phyloP scores from a whole-genome alignment of 2,329 filamentous ascomycete species.

The Cyphellophora europaea region DNA sequence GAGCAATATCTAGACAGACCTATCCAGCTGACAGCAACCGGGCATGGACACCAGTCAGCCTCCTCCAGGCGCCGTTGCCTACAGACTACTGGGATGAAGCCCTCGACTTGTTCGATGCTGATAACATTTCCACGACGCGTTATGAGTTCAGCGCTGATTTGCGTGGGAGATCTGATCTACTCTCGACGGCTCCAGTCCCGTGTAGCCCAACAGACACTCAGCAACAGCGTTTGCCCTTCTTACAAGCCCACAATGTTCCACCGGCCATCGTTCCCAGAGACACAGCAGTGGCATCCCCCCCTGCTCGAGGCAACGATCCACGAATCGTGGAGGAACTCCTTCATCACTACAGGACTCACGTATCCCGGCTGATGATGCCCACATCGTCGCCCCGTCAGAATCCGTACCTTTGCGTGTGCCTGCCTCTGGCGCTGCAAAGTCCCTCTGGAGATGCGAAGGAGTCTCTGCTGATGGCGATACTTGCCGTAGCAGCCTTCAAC shows the following conservation, averaged over 20 bases:
- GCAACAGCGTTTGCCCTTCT: not conserved
- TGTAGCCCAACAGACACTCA: too few relatives aligned
- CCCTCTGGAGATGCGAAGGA: constrained; percentile 1
- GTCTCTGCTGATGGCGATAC: constrained; percentile 3
- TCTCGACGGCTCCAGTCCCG: too few relatives aligned
- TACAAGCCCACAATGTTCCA: not conserved
- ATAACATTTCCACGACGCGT: too few relatives aligned
- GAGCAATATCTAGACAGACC: not conserved
- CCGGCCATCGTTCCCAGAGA: not conserved
- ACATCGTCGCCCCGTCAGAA: constrained; percentile 3
- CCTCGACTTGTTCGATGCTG: not conserved
- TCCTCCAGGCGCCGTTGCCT: not conserved
- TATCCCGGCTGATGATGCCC: constrained; percentile 7
- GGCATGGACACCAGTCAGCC: not conserved
- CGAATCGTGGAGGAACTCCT: constrained; percentile 2
- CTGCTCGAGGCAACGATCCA: not conserved
- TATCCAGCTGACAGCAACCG: not conserved
- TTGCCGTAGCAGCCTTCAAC: constrained; percentile 6
- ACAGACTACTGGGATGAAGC: not conserved
- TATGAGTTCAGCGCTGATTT: too few relatives aligned
- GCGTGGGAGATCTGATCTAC: too few relatives aligned
- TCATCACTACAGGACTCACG: constrained; percentile 4
- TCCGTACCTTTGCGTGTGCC: constrained; percentile 4
- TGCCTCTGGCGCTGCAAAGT: constrained; percentile 3
- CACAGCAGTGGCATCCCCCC: not conserved